Conservation (phyloP, 2,329 filamentous ascomycete species). For the Exophiala sp. region DNA sequence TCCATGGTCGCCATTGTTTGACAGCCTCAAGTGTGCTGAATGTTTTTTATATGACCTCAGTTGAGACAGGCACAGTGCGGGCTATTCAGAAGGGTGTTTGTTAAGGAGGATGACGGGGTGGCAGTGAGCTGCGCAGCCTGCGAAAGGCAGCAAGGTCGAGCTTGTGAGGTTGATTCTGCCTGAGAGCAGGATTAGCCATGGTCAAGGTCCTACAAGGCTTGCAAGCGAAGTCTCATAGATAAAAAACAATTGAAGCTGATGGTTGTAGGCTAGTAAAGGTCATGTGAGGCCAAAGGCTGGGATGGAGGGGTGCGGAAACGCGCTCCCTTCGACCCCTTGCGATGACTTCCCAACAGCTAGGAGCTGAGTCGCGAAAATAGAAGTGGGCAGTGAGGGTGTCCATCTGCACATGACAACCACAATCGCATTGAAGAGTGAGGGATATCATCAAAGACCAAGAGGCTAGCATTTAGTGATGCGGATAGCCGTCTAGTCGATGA, state of each 20-base stretch:
- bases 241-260: not conserved
- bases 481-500: too few species aligned
- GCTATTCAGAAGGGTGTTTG: not conserved
- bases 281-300: not conserved
- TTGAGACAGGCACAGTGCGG: constrained; percentile 1
- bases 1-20: not conserved
- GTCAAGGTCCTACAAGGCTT: not conserved
- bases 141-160: constrained; percentile 25
- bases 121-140: constrained; percentile 22
- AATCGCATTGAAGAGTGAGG: too few species aligned
- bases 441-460: too few species aligned
- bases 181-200: constrained; percentile 18
- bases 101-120: constrained; percentile 26
- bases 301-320: not conserved
- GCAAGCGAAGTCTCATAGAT: not conserved
- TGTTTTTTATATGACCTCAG: not conserved
- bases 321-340: not conserved
- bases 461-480: too few species aligned
- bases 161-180: constrained; percentile 4
- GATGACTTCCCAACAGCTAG: not conserved
- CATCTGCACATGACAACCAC: too few species aligned
- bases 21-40: not conserved
- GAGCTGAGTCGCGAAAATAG: too few species aligned
- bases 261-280: not conserved
- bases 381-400: too few species aligned